phyloP scores from a whole-genome alignment of 139 green algal genomes.

The Coelastrella sp. region DNA sequence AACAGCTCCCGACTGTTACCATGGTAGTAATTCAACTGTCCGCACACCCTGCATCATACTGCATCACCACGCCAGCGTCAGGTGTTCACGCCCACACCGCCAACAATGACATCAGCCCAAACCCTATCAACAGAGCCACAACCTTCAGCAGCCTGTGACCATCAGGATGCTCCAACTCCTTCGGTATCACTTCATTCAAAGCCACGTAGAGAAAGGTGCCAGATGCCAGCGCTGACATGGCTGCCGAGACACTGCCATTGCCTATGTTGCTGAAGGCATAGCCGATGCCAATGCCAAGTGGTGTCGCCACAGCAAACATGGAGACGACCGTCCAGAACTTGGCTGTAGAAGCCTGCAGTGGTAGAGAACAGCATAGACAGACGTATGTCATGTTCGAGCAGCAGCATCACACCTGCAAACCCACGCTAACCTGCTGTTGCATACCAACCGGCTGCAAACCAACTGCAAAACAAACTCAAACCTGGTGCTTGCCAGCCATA shows the following conservation, averaged over 20 bases:
- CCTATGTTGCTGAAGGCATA: constrained; percentile 67
- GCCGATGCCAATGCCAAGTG: constrained; percentile 79
- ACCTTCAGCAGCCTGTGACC: constrained; percentile 69
- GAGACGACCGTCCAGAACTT: constrained; percentile 81
- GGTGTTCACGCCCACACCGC: constrained; percentile 79
- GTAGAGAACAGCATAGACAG: not conserved
- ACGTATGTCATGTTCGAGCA: too few species aligned
- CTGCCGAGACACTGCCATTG: constrained; percentile 60
- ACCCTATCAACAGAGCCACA: constrained; percentile 71
- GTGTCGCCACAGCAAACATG: constrained; percentile 80
- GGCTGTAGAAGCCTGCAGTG: constrained; percentile 23
- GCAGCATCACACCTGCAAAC: too few species aligned
- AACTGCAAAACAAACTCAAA: too few species aligned
- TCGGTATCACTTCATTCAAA: constrained; percentile 88
- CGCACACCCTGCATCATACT: too few species aligned
- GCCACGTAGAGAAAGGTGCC: constrained; percentile 91
- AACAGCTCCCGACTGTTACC: too few species aligned
- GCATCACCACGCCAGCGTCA: too few species aligned
- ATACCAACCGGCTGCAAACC: too few species aligned
- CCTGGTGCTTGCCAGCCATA: too few species aligned
- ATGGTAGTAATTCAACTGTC: too few species aligned
- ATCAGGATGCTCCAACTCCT: constrained; percentile 70
- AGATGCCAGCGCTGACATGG: constrained; percentile 77
- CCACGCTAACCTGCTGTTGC: too few species aligned
- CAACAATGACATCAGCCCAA: constrained; percentile 82